Conservation (phyloP, 2,329 filamentous ascomycete genomes). For the Fusarium sp. region DNA sequence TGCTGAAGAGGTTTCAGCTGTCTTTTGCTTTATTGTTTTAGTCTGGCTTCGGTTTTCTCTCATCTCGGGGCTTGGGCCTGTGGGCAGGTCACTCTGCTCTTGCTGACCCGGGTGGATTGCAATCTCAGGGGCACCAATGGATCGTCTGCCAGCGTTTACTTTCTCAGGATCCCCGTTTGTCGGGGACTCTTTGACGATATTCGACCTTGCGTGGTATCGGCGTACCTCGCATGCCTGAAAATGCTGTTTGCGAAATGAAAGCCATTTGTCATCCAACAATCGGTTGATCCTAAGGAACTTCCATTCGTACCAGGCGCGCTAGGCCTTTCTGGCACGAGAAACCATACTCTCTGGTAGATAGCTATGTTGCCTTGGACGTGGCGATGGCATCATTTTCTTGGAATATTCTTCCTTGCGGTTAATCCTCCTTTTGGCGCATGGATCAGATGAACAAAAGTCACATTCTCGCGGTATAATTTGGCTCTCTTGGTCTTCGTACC, state of each 20-base stretch:
- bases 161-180: not conserved
- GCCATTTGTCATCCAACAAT: not conserved
- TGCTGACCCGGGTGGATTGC: not conserved
- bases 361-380: not conserved
- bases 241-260: not conserved
- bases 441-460: not conserved
- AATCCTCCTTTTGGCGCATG: not conserved
- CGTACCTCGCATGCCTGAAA: not conserved
- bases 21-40: not conserved
- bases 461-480: not conserved
- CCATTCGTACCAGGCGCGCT: not conserved
- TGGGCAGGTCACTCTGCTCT: not conserved
- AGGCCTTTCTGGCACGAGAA: not conserved
- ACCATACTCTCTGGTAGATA: not conserved
- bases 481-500: not conserved
- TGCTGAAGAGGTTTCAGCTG: not conserved
- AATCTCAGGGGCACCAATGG: not conserved
- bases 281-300: not conserved
- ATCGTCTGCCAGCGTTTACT: not conserved
- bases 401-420: not conserved
- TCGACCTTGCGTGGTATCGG: not conserved
- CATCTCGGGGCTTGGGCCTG: not conserved
- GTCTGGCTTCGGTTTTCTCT: not conserved
- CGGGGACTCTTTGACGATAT: not conserved
- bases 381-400: not conserved